Percentiles rank a stretch among this genome's conserved stretches.
These are phyloP conservation scores for Thermothelomyces thermophilus DNA, from an alignment of 2,329 filamentous ascomycete genomes.

Conservation along the genomic window DNA sequence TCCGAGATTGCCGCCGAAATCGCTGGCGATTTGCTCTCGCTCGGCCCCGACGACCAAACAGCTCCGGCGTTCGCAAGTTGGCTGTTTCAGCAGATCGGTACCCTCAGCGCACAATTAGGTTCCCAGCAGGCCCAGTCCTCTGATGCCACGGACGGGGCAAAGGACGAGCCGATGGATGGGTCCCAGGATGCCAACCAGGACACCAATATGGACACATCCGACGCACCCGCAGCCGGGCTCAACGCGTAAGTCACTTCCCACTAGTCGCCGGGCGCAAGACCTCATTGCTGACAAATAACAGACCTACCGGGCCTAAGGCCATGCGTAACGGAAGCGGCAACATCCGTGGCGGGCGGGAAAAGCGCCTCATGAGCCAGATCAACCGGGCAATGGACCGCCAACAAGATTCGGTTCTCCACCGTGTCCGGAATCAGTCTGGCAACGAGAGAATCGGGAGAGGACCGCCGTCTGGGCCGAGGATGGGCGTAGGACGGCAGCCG, in stretches of 20 bases:
- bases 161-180: conserved; percentile 30
- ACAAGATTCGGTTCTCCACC: conserved; percentile 69
- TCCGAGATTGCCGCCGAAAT: conserved; percentile 85
- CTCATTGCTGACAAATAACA: conserved; percentile 43
- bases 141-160: conserved; percentile 29
- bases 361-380: conserved; percentile 79
- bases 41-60: conserved; percentile 75
- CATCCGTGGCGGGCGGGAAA: conserved; percentile 56
- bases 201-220: conserved; percentile 58
- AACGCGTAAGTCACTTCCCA: conserved; percentile 48
- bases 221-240: conserved; percentile 36
- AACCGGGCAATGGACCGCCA: conserved; percentile 75
- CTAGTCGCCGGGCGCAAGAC: neutral
- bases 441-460: conserved; percentile 69
- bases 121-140: conserved; percentile 35
- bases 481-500: conserved; percentile 43
- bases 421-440: conserved; percentile 65
- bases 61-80: conserved; percentile 80
- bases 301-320: conserved; percentile 88
- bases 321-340: conserved; percentile 72
- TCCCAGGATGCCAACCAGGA: conserved; percentile 64
- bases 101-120: conserved; percentile 57
- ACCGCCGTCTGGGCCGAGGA: conserved; percentile 65
- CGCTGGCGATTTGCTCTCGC: conserved; percentile 74
- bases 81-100: conserved; percentile 83